phyloP scores from a whole-genome alignment of 495 filamentous ascomycete species.

The Parathielavia hyrcaniae region DNA sequence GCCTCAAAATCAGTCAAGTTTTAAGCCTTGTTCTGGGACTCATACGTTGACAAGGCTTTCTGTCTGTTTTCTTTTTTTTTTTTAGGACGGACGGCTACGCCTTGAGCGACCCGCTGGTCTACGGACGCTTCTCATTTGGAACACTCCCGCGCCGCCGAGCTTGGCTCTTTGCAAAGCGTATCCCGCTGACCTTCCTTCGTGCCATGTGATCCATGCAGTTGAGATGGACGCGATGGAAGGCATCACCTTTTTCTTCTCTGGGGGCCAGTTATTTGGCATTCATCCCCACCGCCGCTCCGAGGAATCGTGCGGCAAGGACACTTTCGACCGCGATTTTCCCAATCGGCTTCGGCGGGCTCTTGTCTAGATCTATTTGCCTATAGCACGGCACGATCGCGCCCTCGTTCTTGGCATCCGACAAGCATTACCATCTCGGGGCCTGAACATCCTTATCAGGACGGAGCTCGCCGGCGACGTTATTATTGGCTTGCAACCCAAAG shows the following conservation, averaged over 20 bases:
- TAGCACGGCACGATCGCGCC: slow-evolving; percentile 14
- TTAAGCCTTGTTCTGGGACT: background rate
- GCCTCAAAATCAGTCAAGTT: background rate
- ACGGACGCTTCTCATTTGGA: slow-evolving; percentile 14
- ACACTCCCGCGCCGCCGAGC: slow-evolving; percentile 20
- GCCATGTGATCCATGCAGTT: slow-evolving; percentile 12
- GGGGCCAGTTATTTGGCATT: slow-evolving; percentile 9
- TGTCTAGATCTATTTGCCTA: slow-evolving; percentile 21
- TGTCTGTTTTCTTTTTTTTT: background rate
- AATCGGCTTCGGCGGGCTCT: slow-evolving; percentile 3
- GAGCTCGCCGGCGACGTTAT: slow-evolving; percentile 12
- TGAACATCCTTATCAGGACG: slow-evolving; percentile 5
- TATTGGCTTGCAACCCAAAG: background rate
- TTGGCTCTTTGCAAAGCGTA: slow-evolving; percentile 9
- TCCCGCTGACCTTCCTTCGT: slow-evolving; percentile 1
- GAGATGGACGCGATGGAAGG: slow-evolving; percentile 13
- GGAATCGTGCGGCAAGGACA: slow-evolving; percentile 10
- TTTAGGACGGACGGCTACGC: slow-evolving; percentile 7
- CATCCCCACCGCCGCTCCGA: slow-evolving; percentile 12
- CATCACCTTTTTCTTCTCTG: slow-evolving; percentile 23
- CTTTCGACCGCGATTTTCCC: background rate
- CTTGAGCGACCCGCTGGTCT: background rate
- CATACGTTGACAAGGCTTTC: background rate
- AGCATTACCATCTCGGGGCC: background rate
- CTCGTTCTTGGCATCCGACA: slow-evolving; percentile 15